Base-by-base conservation (phyloP, 352 stramenopile species). In the Globisporangium paroecandrum region DNA sequence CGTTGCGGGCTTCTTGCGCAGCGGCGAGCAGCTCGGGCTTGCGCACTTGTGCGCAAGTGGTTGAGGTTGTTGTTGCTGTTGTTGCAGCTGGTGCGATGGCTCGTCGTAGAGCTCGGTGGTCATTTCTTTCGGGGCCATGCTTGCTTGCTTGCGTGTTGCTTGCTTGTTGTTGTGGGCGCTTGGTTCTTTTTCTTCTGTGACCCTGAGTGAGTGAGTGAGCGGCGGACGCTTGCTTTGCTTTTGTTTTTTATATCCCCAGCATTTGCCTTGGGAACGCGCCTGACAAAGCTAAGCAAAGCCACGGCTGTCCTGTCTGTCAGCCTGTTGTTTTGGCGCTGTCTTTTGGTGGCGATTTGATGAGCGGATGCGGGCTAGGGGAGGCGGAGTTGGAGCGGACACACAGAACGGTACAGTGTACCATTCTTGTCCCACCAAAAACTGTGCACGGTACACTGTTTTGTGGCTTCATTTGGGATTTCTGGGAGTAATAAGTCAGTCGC, bases 61-160 rank as follows among this genome's bases (percentile, higher is more conserved):
- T 25, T 51, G 43, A 10, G 13, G 27, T 32, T 32, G 32, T 34
- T 34, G 29, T 9, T 36, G 32, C 32, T 36, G 41, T 49, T 51
- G 18, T 22, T 51, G 43, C 43, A 22, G 62, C 32, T 22, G 43
- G 43, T 66, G 62, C 47, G 20, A 20, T 10, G 24, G 62, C 15
- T 54, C 49, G n/a, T 68, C 46, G 59, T 76, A 70, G 22, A 46
- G 55, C 56, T 78, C 72, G 22, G 62, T 22, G 32, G n/a, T 38
- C 65, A 78, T 74, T 49, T 78, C 72, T 69, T 76, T 78, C 55
- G 72, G 72, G 29, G 65, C 72, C 72, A 78, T 56, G 61, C 41
- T 49, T 49, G 34, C 10, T 32, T 22, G 57, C 38, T 46, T 63
- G 57, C 34, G 25, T 34, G 46, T 54, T 25, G 47, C 1, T 9